A percentile compares a stretch with the other conserved stretches of the same genome.
phyloP scores from a whole-genome alignment of 1,284 basidiomycete genomes.

The Ustilago curta region DNA sequence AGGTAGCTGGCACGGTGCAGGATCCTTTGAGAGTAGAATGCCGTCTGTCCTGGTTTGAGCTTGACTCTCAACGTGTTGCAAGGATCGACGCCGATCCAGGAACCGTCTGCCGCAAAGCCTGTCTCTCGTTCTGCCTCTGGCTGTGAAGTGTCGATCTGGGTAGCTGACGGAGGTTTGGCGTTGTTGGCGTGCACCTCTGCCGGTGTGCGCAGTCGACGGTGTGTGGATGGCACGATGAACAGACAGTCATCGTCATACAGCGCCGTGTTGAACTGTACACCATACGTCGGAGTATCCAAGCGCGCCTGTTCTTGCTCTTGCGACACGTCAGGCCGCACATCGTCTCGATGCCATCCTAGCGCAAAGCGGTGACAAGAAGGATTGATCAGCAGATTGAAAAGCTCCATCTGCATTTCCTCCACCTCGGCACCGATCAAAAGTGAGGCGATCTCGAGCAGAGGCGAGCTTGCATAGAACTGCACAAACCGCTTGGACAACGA shows the following conservation, averaged over 20 bases:
- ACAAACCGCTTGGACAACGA: conserved; percentile 25
- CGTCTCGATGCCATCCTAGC: conserved; percentile 85
- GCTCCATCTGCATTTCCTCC: conserved; percentile 72
- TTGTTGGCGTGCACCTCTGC: conserved; percentile 72
- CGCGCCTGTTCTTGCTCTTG: conserved; percentile 77
- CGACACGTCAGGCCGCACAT: conserved; percentile 76
- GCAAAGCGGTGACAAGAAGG: conserved; percentile 78
- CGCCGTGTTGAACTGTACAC: conserved; percentile 87
- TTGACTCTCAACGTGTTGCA: conserved; percentile 75
- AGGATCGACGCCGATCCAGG: conserved; percentile 74
- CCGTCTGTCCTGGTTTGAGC: conserved; percentile 79
- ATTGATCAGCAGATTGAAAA: conserved; percentile 84
- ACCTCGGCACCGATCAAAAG: conserved; percentile 31
- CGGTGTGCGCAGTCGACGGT: conserved; percentile 75
- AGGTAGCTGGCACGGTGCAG: conserved; percentile 80
- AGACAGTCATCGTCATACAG: conserved; percentile 81
- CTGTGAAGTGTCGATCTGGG: conserved; percentile 9
- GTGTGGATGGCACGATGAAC: conserved; percentile 79
- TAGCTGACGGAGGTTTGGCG: conserved; percentile 39
- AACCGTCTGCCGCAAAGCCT: conserved; percentile 71
- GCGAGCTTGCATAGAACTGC: conserved; percentile 44
- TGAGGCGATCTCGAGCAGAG: conserved; percentile 53
- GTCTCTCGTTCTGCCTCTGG: conserved; percentile 3
- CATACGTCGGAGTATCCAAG: conserved; percentile 77
- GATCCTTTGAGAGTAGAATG: conserved; percentile 85